Percentiles rank a stretch among this genome's conserved stretches.
phyloP scores from a whole-genome alignment of 805 yeast species.

The Myxozyma kluyveri region DNA sequence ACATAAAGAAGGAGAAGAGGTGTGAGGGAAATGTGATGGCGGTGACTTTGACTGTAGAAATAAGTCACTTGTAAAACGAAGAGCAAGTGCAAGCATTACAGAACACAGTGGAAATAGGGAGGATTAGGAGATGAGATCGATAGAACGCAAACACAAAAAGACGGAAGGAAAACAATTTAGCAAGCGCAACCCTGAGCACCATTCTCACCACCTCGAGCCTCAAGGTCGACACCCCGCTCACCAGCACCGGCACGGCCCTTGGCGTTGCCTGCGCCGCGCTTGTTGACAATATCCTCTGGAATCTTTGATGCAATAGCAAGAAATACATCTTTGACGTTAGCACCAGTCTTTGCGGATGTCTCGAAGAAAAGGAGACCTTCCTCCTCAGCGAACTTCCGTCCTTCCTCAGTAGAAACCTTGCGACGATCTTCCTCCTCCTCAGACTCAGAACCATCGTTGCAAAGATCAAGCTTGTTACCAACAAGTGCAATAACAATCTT shows the following conservation, averaged over 20 bases:
- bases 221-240: constrained; percentile 28
- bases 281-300: constrained; percentile 48
- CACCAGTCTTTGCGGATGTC: constrained; percentile 88
- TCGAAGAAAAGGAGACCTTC: constrained; percentile 89
- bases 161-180: constrained; percentile 3
- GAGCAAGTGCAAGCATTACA: background rate
- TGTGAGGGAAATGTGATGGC: no score
- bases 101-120: background rate
- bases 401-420: constrained; percentile 83
- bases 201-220: constrained; percentile 20
- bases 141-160: background rate
- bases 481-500: constrained; percentile 90
- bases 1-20: background rate
- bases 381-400: constrained; percentile 81
- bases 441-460: constrained; percentile 45
- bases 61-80: background rate
- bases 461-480: constrained; percentile 84
- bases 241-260: constrained; percentile 27
- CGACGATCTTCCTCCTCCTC: constrained; percentile 41
- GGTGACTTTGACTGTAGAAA: no score
- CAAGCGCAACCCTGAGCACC: constrained; percentile 28
- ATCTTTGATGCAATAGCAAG: constrained; percentile 84
- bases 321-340: constrained; percentile 87
- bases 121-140: background rate
- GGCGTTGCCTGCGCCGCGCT: constrained; percentile 25